A percentile compares a stretch with the other conserved stretches of the same genome.
Evolutionary conservation across 208 protist genomes (phyloP).

Genomic region (Leishmania arabica): DNA sequence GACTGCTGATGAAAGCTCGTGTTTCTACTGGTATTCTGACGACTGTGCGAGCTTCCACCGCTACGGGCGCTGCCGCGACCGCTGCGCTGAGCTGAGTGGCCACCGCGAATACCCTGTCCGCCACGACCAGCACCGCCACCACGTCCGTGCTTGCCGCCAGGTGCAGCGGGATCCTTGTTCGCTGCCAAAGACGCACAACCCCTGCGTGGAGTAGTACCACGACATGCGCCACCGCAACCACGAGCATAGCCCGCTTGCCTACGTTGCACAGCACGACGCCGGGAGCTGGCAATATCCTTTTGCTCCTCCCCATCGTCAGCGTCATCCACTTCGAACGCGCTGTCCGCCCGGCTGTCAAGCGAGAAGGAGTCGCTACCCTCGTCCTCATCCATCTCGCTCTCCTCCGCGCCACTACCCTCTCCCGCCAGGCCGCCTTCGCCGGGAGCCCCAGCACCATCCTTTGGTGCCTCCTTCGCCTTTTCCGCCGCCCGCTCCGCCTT

Average conservation of each 20-base stretch:
- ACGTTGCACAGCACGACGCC: constrained; percentile 6
- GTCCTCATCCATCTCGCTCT: neutral
- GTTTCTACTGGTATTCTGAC: neutral
- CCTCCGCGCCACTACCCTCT: constrained; percentile 18
- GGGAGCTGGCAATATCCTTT: constrained; percentile 1
- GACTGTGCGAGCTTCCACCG: neutral
- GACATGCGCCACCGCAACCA: neutral
- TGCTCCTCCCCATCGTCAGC: constrained; percentile 4
- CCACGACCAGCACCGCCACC: constrained; percentile 2
- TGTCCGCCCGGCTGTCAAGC: constrained; percentile 15
- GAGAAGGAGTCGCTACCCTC: constrained; percentile 11
- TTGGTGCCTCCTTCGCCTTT: constrained; percentile 33
- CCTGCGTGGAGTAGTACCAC: neutral
- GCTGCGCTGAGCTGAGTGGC: neutral
- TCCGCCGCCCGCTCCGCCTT: constrained; percentile 76
- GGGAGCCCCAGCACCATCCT: constrained; percentile 11
- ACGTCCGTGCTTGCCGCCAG: neutral
- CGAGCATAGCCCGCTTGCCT: neutral
- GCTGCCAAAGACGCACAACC: neutral
- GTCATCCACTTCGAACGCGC: constrained; percentile 16
- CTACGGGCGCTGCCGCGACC: neutral
- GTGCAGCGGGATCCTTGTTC: neutral
- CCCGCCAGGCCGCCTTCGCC: constrained; percentile 10
- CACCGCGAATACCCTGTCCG: neutral
- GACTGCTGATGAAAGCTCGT: constrained; percentile 19